These are phyloP conservation scores for Botrytis squamosa DNA, from an alignment of 2,329 filamentous ascomycete genomes.

Conservation along the genomic window DNA sequence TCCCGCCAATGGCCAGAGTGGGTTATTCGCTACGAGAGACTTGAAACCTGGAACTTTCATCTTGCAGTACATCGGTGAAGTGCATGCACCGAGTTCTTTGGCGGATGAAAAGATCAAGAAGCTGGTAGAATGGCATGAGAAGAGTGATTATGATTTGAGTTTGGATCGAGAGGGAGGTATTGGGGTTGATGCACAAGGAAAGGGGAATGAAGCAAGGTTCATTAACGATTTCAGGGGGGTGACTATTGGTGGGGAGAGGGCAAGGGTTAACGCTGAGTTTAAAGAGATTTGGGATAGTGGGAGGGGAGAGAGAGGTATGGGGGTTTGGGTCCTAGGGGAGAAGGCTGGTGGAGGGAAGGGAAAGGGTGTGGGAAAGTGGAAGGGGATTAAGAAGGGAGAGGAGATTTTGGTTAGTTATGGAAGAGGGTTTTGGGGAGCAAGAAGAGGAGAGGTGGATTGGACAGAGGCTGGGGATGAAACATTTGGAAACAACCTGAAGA, in stretches of 20 bases:
- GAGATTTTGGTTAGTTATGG: conserved; percentile 60
- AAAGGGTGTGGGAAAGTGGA: conserved; percentile 47
- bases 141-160: conserved; percentile 64
- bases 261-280: conserved; percentile 48
- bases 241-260: conserved; percentile 28
- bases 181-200: conserved; percentile 58
- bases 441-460: conserved; percentile 37
- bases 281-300: conserved; percentile 55
- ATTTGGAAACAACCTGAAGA: conserved; percentile 16
- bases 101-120: neutral
- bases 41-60: conserved; percentile 56
- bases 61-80: conserved; percentile 59
- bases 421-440: conserved; percentile 52
- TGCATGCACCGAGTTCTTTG: conserved; percentile 46
- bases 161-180: conserved; percentile 56
- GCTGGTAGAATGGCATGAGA: conserved; percentile 39
- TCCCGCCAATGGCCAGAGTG: conserved; percentile 57
- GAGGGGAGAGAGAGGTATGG: conserved; percentile 54
- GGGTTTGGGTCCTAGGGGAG: conserved; percentile 54
- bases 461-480: neutral
- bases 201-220: conserved; percentile 64
- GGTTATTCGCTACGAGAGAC: conserved; percentile 57
- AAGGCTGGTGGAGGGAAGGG: conserved; percentile 44
- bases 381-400: conserved; percentile 70
- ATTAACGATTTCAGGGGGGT: conserved; percentile 67